phyloP scores from a whole-genome alignment of 106 monocot genomes.

The Allium sativum region DNA sequence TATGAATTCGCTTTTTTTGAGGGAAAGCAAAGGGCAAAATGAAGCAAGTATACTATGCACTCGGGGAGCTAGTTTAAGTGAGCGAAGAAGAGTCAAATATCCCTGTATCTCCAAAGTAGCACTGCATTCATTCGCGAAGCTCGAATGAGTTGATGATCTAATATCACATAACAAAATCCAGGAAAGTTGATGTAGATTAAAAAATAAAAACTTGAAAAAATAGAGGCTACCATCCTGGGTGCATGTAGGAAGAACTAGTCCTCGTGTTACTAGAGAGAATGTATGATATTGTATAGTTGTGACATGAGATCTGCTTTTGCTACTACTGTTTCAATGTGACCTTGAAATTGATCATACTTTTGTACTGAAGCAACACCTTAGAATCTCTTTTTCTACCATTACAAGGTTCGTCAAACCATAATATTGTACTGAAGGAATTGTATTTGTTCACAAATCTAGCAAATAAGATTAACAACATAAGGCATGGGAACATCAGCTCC shows the following conservation, averaged over 20 bases:
- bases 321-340: slow-evolving; percentile 68
- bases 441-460: no score
- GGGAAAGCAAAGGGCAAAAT: slow-evolving; percentile 92
- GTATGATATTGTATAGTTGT: slow-evolving; percentile 87
- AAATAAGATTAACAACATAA: no score
- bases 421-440: no score
- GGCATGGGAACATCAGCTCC: no score
- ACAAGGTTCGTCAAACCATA: no score
- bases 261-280: slow-evolving; percentile 67
- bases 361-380: no score
- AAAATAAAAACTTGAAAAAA: slow-evolving; percentile 81
- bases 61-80: slow-evolving; percentile 73
- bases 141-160: slow-evolving; percentile 1
- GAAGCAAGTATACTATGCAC: slow-evolving; percentile 65
- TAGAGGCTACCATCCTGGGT: slow-evolving; percentile 81
- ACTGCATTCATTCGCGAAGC: slow-evolving; percentile 21
- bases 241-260: slow-evolving; percentile 83
- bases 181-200: no score
- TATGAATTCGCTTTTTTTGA: slow-evolving; percentile 95
- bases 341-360: slow-evolving; percentile 88
- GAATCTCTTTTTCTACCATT: no score
- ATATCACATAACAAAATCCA: no score
- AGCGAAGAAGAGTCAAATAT: slow-evolving; percentile 77
- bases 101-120: slow-evolving; percentile 75
- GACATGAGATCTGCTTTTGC: slow-evolving; percentile 54